Evolutionary conservation across 2,329 filamentous ascomycete species (phyloP).

Genomic region (Cercospora sp.): DNA sequence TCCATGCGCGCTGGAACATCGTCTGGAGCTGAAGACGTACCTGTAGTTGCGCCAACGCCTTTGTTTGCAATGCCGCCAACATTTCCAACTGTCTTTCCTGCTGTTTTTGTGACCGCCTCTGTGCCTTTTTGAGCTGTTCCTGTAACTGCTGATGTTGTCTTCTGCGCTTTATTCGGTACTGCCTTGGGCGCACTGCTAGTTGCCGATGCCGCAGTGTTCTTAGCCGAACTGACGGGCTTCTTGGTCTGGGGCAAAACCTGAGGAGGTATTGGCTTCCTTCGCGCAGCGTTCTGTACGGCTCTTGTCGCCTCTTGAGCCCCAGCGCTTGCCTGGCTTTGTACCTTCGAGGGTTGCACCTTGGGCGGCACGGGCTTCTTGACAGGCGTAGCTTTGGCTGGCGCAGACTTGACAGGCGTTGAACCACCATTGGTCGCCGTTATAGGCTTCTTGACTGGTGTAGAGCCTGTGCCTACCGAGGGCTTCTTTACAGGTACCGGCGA

Average conservation of each 20-base stretch:
- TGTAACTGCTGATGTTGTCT: slow-evolving; percentile 29
- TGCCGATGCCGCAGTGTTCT: slow-evolving; percentile 14
- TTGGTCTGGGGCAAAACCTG: slow-evolving; percentile 23
- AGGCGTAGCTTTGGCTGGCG: slow-evolving; percentile 14
- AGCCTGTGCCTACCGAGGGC: slow-evolving; percentile 18
- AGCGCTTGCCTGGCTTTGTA: slow-evolving; percentile 19
- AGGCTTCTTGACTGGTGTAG: slow-evolving; percentile 23
- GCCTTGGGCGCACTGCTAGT: slow-evolving; percentile 12
- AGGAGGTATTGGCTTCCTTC: slow-evolving; percentile 27
- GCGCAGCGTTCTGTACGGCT: slow-evolving; percentile 7
- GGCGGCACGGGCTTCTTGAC: slow-evolving; percentile 27
- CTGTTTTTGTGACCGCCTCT: slow-evolving; percentile 28
- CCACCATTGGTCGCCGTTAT: slow-evolving; percentile 23
- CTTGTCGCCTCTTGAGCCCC: slow-evolving; percentile 20
- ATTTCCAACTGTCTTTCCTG: slow-evolving; percentile 33
- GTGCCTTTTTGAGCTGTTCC: slow-evolving; percentile 34
- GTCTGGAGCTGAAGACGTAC: slow-evolving; percentile 29
- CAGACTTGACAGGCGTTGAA: slow-evolving; percentile 20
- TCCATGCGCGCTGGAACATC: slow-evolving; percentile 26
- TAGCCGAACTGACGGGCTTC: slow-evolving; percentile 12
- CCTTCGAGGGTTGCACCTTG: slow-evolving; percentile 23
- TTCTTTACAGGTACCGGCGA: slow-evolving; percentile 28
- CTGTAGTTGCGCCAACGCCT: slow-evolving; percentile 32
- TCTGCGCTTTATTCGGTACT: slow-evolving; percentile 26
- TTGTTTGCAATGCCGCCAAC: slow-evolving; percentile 30